Evolutionary conservation across 2,329 filamentous ascomycete species (phyloP).

Genomic region (Byssoonygena ceratinophila): DNA sequence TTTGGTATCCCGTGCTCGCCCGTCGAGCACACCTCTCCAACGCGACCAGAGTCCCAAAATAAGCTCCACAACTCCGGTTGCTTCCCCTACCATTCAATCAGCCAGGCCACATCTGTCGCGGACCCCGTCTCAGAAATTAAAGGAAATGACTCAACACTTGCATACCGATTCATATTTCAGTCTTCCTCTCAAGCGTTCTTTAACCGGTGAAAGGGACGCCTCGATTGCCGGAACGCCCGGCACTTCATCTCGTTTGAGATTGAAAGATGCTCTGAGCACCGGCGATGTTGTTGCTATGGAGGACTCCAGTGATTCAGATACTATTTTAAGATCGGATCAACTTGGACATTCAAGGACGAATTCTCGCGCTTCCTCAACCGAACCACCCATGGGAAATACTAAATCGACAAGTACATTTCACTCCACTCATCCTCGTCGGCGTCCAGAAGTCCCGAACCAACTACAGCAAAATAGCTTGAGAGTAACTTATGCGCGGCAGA

Average conservation of each 20-base stretch:
- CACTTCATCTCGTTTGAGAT: slow-evolving; percentile 22
- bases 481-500: slow-evolving; percentile 50
- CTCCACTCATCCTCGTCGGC: not conserved
- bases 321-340: not conserved
- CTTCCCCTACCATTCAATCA: not conserved
- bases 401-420: not conserved
- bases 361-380: slow-evolving; percentile 1
- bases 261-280: slow-evolving; percentile 27
- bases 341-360: slow-evolving; percentile 4
- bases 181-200: not conserved
- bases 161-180: slow-evolving; percentile 1
- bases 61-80: not conserved
- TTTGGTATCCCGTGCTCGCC: not conserved
- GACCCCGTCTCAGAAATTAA: slow-evolving; percentile 11
- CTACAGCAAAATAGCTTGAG: slow-evolving; percentile 28
- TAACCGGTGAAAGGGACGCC: not conserved
- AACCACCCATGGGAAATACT: not conserved
- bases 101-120: not conserved
- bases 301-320: not conserved
- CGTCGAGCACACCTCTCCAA: too few relatives aligned
- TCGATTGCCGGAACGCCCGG: not conserved
- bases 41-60: not conserved
- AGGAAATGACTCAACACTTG: slow-evolving; percentile 11
- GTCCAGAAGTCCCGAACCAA: slow-evolving; percentile 18
- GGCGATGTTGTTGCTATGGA: slow-evolving; percentile 5